Evolutionary conservation across 1,139 yeast genomes (phyloP).

Genomic region (Protomyces inundatus): DNA sequence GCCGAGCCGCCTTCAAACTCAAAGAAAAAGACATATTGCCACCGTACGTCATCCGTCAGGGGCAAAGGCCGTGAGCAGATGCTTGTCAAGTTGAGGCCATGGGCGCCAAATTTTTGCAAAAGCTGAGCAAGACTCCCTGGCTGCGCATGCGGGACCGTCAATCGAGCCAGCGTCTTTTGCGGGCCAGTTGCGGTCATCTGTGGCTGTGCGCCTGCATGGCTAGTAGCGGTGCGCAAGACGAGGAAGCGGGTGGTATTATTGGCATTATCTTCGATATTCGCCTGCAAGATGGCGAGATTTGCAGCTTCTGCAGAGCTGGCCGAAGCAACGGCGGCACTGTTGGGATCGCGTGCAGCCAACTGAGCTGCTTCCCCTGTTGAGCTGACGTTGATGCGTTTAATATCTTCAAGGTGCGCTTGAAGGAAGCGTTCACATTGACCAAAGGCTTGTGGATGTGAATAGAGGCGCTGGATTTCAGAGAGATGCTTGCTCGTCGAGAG

Average conservation of each 20-base stretch:
- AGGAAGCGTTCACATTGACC: constrained; percentile 70
- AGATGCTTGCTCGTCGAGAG: constrained; percentile 41
- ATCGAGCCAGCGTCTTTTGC: constrained; percentile 6
- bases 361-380: constrained; percentile 86
- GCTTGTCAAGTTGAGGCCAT: constrained; percentile 8
- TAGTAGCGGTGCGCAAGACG: constrained; percentile 42
- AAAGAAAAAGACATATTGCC: constrained; percentile 27
- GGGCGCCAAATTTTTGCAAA: constrained; percentile 5
- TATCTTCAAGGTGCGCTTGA: constrained; percentile 38
- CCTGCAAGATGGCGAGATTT: constrained; percentile 51
- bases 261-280: constrained; percentile 61
- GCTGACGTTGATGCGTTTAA: constrained; percentile 56
- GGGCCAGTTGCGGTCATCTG: neutral
- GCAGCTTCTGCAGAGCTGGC: constrained; percentile 63
- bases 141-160: constrained; percentile 15
- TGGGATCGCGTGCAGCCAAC: constrained; percentile 44
- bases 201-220: neutral
- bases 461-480: constrained; percentile 51
- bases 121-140: constrained; percentile 13
- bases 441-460: constrained; percentile 98
- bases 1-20: constrained; percentile 23
- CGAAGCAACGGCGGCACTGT: constrained; percentile 54
- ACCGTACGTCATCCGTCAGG: constrained; percentile 2
- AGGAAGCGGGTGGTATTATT: constrained; percentile 84
- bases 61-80: constrained; percentile 11